Conservation (phyloP, 441 rosid species). For the Syzygium syzygioides region DNA sequence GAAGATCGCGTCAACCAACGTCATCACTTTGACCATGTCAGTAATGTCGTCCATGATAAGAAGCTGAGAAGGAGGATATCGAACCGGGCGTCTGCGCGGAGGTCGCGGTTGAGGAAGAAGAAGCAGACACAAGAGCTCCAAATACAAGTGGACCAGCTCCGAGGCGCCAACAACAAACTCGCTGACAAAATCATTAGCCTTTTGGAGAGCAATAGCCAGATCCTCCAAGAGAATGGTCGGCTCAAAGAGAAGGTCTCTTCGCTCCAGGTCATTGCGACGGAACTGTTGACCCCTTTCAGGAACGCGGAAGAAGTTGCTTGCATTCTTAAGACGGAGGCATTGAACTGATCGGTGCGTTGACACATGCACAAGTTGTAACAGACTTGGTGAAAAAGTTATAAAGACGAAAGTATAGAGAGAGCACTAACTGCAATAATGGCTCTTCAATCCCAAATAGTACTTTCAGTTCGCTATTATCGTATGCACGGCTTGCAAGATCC, state of each 20-base stretch:
- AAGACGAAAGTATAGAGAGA: not conserved
- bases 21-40: not conserved
- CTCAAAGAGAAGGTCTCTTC: slow-evolving; percentile 63
- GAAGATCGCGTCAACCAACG: not conserved
- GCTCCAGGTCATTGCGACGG: slow-evolving; percentile 47
- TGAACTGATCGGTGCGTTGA: not conserved
- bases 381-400: not conserved
- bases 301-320: slow-evolving; percentile 21
- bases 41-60: slow-evolving; percentile 26
- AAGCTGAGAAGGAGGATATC: slow-evolving; percentile 64
- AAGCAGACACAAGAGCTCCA: slow-evolving; percentile 72
- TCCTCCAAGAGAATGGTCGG: slow-evolving; percentile 61
- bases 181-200: slow-evolving; percentile 59
- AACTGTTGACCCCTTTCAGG: slow-evolving; percentile 39
- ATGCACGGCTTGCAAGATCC: not conserved
- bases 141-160: slow-evolving; percentile 54
- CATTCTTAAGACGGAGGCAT: not conserved
- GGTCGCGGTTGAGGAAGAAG: slow-evolving; percentile 74
- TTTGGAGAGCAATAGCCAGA: slow-evolving; percentile 60
- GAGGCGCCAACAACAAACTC: slow-evolving; percentile 47
- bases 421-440: not conserved
- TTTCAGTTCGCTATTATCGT: not conserved
- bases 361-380: not conserved
- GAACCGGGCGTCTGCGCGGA: slow-evolving; percentile 71
- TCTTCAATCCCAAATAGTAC: not conserved